Evolutionary conservation across 139 green algal genomes (phyloP).

Genomic region (Picochlorum sp.): DNA sequence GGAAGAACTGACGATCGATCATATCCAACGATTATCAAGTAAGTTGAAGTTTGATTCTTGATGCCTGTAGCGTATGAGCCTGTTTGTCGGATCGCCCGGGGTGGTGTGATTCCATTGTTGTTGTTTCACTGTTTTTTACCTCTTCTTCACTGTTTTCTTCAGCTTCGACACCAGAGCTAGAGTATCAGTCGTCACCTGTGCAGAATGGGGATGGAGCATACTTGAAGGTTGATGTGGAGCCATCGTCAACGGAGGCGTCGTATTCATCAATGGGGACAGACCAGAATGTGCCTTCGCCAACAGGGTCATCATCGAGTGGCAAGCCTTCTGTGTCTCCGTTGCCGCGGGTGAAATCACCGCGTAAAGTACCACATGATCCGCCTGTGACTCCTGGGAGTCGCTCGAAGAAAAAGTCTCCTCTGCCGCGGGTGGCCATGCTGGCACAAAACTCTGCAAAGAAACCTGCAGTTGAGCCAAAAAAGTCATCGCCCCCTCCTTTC

Average conservation of each 20-base stretch:
- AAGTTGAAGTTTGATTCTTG: conserved; percentile 2
- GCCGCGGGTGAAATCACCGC: background rate
- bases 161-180: too few species aligned
- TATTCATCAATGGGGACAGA: too few species aligned
- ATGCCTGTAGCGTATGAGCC: background rate
- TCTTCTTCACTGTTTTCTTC: too few species aligned
- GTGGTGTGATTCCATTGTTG: too few species aligned
- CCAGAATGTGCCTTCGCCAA: too few species aligned
- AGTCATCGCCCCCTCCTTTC: background rate
- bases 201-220: too few species aligned
- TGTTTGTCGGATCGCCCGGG: too few species aligned
- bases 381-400: background rate
- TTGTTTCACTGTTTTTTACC: too few species aligned
- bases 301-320: background rate
- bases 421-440: conserved; percentile 23
- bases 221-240: too few species aligned
- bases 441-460: conserved; percentile 8
- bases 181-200: too few species aligned
- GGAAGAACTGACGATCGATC: conserved; percentile 23
- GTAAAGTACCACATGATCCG: background rate
- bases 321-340: conserved; percentile 1
- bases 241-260: too few species aligned
- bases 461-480: background rate
- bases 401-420: background rate
- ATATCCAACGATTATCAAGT: conserved; percentile 34